Base-by-base conservation (phyloP, 371 early-diverging fungal species). In the Mycotypha africana region DNA sequence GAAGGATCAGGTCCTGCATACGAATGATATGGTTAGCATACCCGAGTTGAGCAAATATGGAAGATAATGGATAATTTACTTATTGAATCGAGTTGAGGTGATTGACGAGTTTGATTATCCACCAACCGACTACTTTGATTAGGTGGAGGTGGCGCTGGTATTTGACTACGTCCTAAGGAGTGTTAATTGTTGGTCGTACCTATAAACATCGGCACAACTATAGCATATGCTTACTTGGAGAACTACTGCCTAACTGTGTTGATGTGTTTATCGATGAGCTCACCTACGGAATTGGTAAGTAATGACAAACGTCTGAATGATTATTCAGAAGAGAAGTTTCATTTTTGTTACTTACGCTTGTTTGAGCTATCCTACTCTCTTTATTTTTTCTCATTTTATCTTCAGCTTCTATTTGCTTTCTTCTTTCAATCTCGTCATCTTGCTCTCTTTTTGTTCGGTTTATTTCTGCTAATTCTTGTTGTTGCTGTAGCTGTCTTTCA, bases 1-100 rank as follows among this genome's bases (percentile, higher is more conserved):
- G 64, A 46, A 5, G 67, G 62, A 37, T 83, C 81, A 42, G 82
- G 77, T 28, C n/a, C n/a, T n/a, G n/a, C n/a, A 43, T 74, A 65
- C 41, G 41, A 26, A 33, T 49, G 38, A 12, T 58, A 45, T 45
- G 52, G 53, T 9, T 58, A 49, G 16, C 40, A 42, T 5, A 37
- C 28, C 11, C 33, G 43, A 11, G 62, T 14, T 33, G 7, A 48
- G 8, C 63, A 47, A 10, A 45, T 49, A 7, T 61, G 53, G 2
- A 60, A 54, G 33, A 56, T 42, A 21, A 56, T 34, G 1, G 64
- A 41, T 0, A 58, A 53, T 49, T 59, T 40, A 55, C 70, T 49
- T 24, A 53, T 53, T 23, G 30, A 38, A 30, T 54, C 55, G 64
- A n/a, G 28, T 60, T 60, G 11, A 48, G 51, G 9, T 26, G 49